A percentile compares a stretch with the other conserved stretches of the same genome.
phyloP scores from a whole-genome alignment of 2,329 filamentous ascomycete genomes.

The Aspergillus ruber region DNA sequence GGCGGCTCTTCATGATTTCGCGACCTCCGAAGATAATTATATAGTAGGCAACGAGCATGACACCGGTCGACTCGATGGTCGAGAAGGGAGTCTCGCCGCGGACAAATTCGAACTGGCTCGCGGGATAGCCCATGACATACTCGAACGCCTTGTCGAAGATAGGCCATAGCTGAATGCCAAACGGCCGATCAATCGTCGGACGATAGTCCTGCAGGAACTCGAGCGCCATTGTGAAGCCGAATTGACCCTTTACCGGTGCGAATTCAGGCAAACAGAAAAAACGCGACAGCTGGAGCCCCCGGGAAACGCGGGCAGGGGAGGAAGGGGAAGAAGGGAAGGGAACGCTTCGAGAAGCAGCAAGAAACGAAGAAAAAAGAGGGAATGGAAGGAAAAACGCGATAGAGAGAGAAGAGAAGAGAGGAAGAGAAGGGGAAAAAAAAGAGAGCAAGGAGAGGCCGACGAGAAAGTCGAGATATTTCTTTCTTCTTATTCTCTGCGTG shows the following conservation, averaged over 20 bases:
- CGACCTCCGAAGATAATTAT: slow-evolving; percentile 86
- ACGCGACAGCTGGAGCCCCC: neutral
- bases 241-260: neutral
- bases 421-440: slow-evolving; percentile 17
- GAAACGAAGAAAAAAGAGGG: slow-evolving; percentile 50
- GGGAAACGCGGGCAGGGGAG: slow-evolving; percentile 7
- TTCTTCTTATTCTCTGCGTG: slow-evolving; percentile 17
- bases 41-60: slow-evolving; percentile 85
- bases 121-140: slow-evolving; percentile 69
- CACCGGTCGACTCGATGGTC: slow-evolving; percentile 73
- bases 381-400: slow-evolving; percentile 56
- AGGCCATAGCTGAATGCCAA: slow-evolving; percentile 87
- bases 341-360: slow-evolving; percentile 31
- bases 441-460: slow-evolving; percentile 10
- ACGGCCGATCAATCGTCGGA: slow-evolving; percentile 84
- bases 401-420: slow-evolving; percentile 22
- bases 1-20: slow-evolving; percentile 81
- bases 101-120: slow-evolving; percentile 78
- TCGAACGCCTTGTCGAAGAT: slow-evolving; percentile 86
- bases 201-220: slow-evolving; percentile 49
- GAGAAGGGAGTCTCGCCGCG: slow-evolving; percentile 81
- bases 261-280: neutral
- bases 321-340: slow-evolving; percentile 61
- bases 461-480: slow-evolving; percentile 6
- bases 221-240: slow-evolving; percentile 37